Evolutionary conservation across 768 basidiomycete genomes (phyloP), one percentile per base, ranked within the genome.

Genomic region (Mycena polygramma): DNA sequence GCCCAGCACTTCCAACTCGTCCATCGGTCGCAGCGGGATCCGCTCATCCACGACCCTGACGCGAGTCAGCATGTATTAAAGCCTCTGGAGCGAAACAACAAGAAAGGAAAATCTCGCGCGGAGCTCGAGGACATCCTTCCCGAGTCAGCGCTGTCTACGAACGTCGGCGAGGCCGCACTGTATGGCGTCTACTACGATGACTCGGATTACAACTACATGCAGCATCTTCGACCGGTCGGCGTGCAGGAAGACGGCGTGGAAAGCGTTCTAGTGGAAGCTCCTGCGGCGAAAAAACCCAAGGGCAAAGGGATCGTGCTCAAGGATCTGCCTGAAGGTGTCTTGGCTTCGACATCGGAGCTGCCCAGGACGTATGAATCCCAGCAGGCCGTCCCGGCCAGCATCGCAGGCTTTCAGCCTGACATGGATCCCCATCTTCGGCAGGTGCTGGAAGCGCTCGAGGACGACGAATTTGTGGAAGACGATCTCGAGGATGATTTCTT

Each of bases 131-230:
- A 82, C 3, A 66, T 85, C 17, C 80, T 93, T 36, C 74, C 85
- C 22, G 80, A 84, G 35, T 84, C 87, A 30, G 86, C 88, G 63
- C 76, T 75, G 17, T 83, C 85, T 62, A 75, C 81, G 30, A 92
- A 92, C 70, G 85, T 92, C 58, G 98, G 97, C 66, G 94, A 99
- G 82, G 98, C 98, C 0, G 84, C 93, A 8, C 78, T 90, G 11
- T 97, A 98, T 79, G 98, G 96, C 5, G 83, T 99, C 77, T 95
- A 95, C 82, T 99, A 90, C 81, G 96, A 99, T 82, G 97, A 99
- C 77, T 92, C 94, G 8, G 89, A 96, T 68, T 99, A 99, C 83
- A 94, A 99, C 81, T 99, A 99, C 84, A 96, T 98, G 94, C 93
- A 97, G 79, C 98, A 99, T 81, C 88, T 99, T 52, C 92, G 95